These are phyloP conservation scores for Hemileccinum hortonii DNA, from an alignment of 1,284 basidiomycete genomes.

Conservation along the genomic window DNA sequence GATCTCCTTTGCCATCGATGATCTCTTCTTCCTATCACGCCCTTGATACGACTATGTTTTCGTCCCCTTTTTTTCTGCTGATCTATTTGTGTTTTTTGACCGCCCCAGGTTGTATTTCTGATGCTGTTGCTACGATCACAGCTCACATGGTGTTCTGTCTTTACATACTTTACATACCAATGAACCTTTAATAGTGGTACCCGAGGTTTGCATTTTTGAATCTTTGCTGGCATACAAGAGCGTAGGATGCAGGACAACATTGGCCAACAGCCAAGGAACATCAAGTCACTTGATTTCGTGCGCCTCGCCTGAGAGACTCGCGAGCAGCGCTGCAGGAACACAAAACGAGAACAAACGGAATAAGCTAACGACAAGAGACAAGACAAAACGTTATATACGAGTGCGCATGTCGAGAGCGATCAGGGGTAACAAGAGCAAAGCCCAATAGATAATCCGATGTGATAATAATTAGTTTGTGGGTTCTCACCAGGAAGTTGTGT, in stretches of 20 bases:
- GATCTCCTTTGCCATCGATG: neutral
- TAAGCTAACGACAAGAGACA: slow-evolving; percentile 32
- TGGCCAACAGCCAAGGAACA: slow-evolving; percentile 11
- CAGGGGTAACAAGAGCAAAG: slow-evolving; percentile 36
- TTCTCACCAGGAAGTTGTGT: slow-evolving; percentile 16
- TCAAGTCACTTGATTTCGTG: slow-evolving; percentile 14
- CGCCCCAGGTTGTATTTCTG: slow-evolving; percentile 17
- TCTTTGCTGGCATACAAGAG: no score
- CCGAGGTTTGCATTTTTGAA: no score
- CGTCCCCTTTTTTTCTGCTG: neutral
- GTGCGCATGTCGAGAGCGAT: slow-evolving; percentile 40
- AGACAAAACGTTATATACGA: slow-evolving; percentile 36
- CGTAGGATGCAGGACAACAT: no score
- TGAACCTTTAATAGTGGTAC: no score
- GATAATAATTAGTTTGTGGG: slow-evolving; percentile 30
- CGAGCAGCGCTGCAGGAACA: slow-evolving; percentile 14
- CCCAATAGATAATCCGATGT: slow-evolving; percentile 36
- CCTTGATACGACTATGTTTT: neutral
- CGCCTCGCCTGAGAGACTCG: slow-evolving; percentile 5
- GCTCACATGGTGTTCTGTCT: neutral
- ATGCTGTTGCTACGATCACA: neutral
- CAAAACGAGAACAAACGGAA: slow-evolving; percentile 34
- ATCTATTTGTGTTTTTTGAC: slow-evolving; percentile 1
- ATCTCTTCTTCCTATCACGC: neutral
- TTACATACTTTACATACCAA: slow-evolving; percentile 19